Percentiles rank a stretch among this genome's conserved stretches.
Conservation (phyloP, 2,329 filamentous ascomycete genomes). For the Xylariaceae sp. region DNA sequence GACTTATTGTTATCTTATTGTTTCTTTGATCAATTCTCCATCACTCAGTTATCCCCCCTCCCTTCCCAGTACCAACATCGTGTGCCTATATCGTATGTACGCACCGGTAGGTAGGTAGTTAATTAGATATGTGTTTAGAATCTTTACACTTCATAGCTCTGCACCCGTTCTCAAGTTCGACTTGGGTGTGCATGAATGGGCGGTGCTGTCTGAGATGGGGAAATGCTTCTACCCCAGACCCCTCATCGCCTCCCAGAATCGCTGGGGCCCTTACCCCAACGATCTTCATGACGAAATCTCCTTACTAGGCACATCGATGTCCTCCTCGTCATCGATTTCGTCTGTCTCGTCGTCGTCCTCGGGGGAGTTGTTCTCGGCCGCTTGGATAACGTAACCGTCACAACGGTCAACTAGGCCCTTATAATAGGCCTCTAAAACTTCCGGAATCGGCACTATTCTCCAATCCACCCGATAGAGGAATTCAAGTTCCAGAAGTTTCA, state of each 20-base stretch:
- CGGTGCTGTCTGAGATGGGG: not conserved
- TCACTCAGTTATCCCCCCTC: too few relatives aligned
- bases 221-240: constrained; percentile 5
- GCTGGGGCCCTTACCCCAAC: not conserved
- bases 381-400: constrained; percentile 49
- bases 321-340: constrained; percentile 25
- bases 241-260: constrained; percentile 4
- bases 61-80: too few relatives aligned
- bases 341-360: constrained; percentile 32
- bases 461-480: constrained; percentile 90
- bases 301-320: constrained; percentile 10
- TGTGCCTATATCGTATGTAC: too few relatives aligned
- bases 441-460: constrained; percentile 94
- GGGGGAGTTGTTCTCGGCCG: constrained; percentile 25
- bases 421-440: constrained; percentile 91
- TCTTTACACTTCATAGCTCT: not conserved
- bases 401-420: constrained; percentile 70
- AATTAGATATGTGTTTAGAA: not conserved
- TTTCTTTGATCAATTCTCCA: too few relatives aligned
- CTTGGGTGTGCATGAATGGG: not conserved
- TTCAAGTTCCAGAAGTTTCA: constrained; percentile 88
- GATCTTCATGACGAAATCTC: constrained; percentile 4
- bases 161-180: not conserved
- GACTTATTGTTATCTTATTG: too few relatives aligned
- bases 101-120: too few relatives aligned